Conservation (phyloP, 2,329 filamentous ascomycete genomes). For the Neonectria faginata region DNA sequence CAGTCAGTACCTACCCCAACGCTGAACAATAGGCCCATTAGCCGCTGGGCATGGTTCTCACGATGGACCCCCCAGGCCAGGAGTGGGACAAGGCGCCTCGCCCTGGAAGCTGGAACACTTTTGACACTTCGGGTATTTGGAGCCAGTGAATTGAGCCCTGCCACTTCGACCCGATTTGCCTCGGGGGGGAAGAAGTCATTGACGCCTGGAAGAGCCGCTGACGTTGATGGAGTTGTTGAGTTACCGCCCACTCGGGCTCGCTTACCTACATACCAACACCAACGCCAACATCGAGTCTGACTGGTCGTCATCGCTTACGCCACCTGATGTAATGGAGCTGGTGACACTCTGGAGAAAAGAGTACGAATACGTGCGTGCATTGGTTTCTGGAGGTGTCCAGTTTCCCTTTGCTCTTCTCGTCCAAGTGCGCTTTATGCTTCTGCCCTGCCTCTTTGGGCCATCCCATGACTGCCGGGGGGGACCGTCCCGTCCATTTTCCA, state of each 20-base stretch:
- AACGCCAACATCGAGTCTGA: background rate
- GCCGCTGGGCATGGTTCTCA: constrained; percentile 32
- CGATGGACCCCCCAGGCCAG: background rate
- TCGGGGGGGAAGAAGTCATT: background rate
- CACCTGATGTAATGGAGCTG: constrained; percentile 42
- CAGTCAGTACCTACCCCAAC: background rate
- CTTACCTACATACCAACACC: background rate
- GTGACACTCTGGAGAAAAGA: background rate
- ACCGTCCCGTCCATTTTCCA: background rate
- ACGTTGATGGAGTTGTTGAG: background rate
- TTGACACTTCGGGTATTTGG: background rate
- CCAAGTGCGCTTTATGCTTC: background rate
- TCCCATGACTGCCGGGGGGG: constrained; percentile 11
- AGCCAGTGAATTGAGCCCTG: background rate
- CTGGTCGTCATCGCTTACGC: constrained; percentile 22
- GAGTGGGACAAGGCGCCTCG: constrained; percentile 25
- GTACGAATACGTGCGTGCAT: constrained; percentile 23
- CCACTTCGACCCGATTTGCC: background rate
- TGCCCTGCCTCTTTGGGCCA: background rate
- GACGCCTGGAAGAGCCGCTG: background rate
- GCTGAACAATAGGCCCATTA: constrained; percentile 22
- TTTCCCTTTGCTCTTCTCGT: constrained; percentile 4
- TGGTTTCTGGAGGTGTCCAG: background rate
- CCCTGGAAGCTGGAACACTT: constrained; percentile 13
- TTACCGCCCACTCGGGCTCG: background rate